phyloP scores from a whole-genome alignment of 345 rosid genomes.

The Odontarrhena argentea region DNA sequence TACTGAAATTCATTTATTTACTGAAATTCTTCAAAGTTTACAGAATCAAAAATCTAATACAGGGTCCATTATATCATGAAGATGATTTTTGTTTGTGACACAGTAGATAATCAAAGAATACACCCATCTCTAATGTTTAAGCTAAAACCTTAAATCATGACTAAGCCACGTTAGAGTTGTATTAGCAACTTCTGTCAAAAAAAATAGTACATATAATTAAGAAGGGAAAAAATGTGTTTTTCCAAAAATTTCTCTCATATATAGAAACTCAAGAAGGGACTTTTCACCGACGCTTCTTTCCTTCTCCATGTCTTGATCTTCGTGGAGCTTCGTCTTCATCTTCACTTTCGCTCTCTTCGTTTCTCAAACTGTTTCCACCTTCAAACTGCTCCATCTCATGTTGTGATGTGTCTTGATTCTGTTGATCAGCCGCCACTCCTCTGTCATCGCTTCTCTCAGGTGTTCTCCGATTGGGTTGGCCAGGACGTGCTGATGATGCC shows the following conservation, averaged over 20 bases:
- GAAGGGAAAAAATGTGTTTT: no score
- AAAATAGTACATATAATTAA: no score
- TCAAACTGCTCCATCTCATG: constrained; percentile 58
- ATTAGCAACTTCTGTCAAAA: background rate
- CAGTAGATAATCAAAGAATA: no score
- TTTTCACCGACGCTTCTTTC: constrained; percentile 65
- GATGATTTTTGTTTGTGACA: no score
- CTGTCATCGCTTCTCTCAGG: constrained; percentile 52
- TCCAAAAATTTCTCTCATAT: background rate
- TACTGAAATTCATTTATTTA: background rate
- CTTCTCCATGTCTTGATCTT: constrained; percentile 95
- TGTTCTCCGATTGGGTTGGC: constrained; percentile 55
- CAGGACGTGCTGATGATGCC: constrained; percentile 49
- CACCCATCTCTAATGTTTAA: no score
- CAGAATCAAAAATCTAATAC: background rate
- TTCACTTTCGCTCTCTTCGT: constrained; percentile 67
- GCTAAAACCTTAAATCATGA: background rate
- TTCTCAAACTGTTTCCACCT: constrained; percentile 55
- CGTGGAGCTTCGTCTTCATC: constrained; percentile 99
- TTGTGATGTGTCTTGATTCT: constrained; percentile 49
- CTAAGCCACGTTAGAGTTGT: background rate
- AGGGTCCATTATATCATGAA: background rate
- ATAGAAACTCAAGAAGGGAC: background rate
- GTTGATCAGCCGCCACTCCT: constrained; percentile 41
- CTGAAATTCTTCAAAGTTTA: background rate